A percentile compares a stretch with the other conserved stretches of the same genome.
Evolutionary conservation across 2,329 filamentous ascomycete genomes (phyloP).

Genomic region (Fusarium sp.): DNA sequence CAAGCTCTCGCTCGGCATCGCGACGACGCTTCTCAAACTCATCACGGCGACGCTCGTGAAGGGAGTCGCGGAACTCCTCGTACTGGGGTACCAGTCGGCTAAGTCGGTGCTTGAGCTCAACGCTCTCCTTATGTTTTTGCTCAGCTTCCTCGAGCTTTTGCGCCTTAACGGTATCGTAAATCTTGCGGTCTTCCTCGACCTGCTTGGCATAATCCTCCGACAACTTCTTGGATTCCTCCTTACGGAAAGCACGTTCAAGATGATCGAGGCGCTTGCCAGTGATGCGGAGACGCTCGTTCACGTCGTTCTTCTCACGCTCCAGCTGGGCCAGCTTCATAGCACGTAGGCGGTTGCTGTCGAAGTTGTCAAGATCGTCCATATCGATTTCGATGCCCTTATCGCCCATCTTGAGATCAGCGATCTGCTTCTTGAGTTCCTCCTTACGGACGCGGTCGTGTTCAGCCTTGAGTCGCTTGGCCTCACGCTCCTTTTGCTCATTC

Average conservation of each 20-base stretch:
- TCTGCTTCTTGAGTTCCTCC: conserved; percentile 92
- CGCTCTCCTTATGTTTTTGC: conserved; percentile 89
- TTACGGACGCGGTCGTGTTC: conserved; percentile 91
- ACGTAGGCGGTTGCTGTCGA: conserved; percentile 90
- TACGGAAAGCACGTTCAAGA: conserved; percentile 94
- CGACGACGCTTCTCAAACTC: conserved; percentile 96
- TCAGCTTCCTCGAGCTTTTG: conserved; percentile 84
- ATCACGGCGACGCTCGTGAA: conserved; percentile 88
- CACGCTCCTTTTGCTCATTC: conserved; percentile 93
- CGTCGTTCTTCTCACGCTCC: conserved; percentile 97
- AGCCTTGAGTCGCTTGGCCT: conserved; percentile 84
- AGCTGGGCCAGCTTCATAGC: conserved; percentile 95
- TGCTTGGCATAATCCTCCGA: conserved; percentile 86
- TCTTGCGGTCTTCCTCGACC: conserved; percentile 78
- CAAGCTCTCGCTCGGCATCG: conserved; percentile 90
- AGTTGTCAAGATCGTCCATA: conserved; percentile 81
- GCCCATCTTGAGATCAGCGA: conserved; percentile 89
- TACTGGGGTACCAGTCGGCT: conserved; percentile 85
- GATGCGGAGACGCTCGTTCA: conserved; percentile 89
- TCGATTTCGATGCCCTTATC: conserved; percentile 82
- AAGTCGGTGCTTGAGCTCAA: conserved; percentile 93
- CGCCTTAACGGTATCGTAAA: conserved; percentile 82
- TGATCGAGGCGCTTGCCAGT: conserved; percentile 97
- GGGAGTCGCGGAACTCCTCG: conserved; percentile 82
- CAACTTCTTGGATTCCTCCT: conserved; percentile 94